phyloP scores from a whole-genome alignment of 306 rosid species.

The Adenanthera pavonina region DNA sequence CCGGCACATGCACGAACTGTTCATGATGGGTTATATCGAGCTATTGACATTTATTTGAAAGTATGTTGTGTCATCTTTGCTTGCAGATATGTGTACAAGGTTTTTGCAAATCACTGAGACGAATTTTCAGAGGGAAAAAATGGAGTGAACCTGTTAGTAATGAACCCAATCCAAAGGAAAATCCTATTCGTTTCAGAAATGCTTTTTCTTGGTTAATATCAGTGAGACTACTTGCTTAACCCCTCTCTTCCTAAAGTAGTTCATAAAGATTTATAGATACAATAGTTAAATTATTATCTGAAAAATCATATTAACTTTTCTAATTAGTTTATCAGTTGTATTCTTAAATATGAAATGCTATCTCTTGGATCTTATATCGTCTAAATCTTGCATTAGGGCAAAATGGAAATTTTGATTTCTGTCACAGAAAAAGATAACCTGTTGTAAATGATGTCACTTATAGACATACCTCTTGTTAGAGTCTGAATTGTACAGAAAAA shows the following conservation, averaged over 20 bases:
- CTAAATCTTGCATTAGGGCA: not conserved
- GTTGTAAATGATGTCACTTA: not conserved
- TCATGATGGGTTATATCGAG: slow-evolving; percentile 21
- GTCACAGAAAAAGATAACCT: not conserved
- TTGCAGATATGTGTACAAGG: not conserved
- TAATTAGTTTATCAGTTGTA: not conserved
- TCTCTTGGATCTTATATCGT: too few species aligned
- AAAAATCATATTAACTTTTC: not conserved
- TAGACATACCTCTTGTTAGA: too few species aligned
- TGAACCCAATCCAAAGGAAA: not conserved
- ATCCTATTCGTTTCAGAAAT: not conserved
- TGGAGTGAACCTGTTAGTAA: not conserved
- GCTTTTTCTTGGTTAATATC: not conserved
- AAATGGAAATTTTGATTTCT: not conserved
- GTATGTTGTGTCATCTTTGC: slow-evolving; percentile 36
- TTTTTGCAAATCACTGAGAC: not conserved
- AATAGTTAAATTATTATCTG: not conserved
- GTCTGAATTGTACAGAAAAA: too few species aligned
- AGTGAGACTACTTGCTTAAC: not conserved
- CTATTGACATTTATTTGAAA: slow-evolving; percentile 24
- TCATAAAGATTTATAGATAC: not conserved
- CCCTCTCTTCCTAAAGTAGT: not conserved
- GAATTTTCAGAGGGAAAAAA: slow-evolving; percentile 1
- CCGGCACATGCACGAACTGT: slow-evolving; percentile 61
- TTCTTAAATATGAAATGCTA: not conserved